Evolutionary conservation across 805 yeast species (phyloP), one percentile per base, ranked within the genome.

Genomic region (Suhomyces emberorum): DNA sequence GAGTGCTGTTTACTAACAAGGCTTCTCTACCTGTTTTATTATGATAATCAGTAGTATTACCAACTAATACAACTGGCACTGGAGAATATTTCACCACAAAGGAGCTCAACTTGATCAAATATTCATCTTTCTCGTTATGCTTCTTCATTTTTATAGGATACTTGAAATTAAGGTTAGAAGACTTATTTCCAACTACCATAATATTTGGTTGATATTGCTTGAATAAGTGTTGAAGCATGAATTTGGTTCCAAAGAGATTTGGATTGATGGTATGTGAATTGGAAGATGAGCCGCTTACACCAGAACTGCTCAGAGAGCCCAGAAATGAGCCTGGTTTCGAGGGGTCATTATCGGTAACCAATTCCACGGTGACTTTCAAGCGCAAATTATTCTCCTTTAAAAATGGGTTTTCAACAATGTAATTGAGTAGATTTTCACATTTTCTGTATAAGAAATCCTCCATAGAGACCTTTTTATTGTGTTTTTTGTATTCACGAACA

Each of bases 161-260:
- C 45, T 64, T 64, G 53, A 67, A 69, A 47, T 68, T 69, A 38
- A 66, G 49, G 46, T 62, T 68, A 20, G 66, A 50, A n/a, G 63
- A 54, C 34, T 57, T 61, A 41, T 61, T 67, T 2, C 73, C 71
- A 29, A 63, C 38, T 2, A 67, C 46, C 14, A 69, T 37, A 38
- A 69, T 44, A 32, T 58, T 61, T 2, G 74, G 74, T 38, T 56
- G 69, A 45, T 69, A 69, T 43, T 67, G 74, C 32, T 52, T 51
- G 46, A 54, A 64, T 21, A 69, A 48, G 40, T 65, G 63, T 14
- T 52, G 38, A 22, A 69, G 37, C 64, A 67, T 61, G 37, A 49
- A 56, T 46, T 65, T 67, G 39, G 57, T 53, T 18, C 70, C 64
- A 3, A 43, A 15, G 16, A 34, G 27, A 9, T 15, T 26, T 2